Conservation (phyloP, 371 early-diverging fungal genomes). For the Mucor circinelloides region DNA sequence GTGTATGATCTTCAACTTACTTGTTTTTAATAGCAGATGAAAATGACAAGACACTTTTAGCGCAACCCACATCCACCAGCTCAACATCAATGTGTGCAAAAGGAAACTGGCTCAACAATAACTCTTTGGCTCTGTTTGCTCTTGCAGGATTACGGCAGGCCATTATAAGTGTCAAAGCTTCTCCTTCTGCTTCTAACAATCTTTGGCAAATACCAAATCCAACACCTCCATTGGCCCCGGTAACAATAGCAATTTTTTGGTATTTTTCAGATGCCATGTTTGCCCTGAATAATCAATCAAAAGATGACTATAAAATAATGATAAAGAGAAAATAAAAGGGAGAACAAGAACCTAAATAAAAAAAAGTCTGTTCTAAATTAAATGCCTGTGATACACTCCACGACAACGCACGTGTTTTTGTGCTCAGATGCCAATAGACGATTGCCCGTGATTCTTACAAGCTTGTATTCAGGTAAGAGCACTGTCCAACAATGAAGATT, state of each 20-base stretch:
- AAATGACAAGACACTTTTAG: constrained; percentile 45
- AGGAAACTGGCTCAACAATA: constrained; percentile 51
- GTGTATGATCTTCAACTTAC: constrained; percentile 10
- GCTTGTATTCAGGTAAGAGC: not conserved
- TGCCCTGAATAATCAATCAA: not conserved
- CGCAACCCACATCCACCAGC: constrained; percentile 60
- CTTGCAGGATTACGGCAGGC: constrained; percentile 73
- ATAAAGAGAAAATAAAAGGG: not conserved
- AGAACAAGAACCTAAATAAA: not conserved
- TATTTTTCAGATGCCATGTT: constrained; percentile 8
- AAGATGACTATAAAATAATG: not conserved
- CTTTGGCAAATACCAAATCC: constrained; percentile 75
- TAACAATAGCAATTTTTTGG: constrained; percentile 56
- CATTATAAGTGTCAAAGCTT: constrained; percentile 60
- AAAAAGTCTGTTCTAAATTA: not conserved
- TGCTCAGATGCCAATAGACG: not conserved
- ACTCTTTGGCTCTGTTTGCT: constrained; percentile 59
- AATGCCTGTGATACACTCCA: not conserved
- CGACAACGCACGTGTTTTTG: not conserved
- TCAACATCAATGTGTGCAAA: constrained; percentile 44
- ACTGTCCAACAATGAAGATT: not conserved
- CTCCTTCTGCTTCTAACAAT: constrained; percentile 46
- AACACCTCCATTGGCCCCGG: constrained; percentile 75
- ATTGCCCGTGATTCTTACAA: not conserved
- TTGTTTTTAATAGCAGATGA: constrained; percentile 26